Conservation (phyloP, 2,329 filamentous ascomycete species). For the Colletotrichum zoysiae region DNA sequence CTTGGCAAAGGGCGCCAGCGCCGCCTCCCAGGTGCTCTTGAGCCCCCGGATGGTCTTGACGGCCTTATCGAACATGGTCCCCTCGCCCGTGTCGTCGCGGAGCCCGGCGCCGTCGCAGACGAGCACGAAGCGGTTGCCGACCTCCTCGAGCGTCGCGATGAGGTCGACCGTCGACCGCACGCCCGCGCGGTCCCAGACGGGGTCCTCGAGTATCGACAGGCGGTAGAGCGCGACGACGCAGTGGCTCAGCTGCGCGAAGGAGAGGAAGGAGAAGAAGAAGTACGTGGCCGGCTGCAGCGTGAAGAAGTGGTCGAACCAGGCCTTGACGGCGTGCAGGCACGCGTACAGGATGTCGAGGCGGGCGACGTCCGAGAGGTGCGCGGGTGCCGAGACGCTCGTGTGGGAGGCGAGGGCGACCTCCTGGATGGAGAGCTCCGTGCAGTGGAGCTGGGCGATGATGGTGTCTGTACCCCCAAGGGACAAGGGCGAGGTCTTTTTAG, state of each 20-base stretch:
- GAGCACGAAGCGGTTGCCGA: constrained; percentile 40
- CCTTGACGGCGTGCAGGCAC: constrained; percentile 47
- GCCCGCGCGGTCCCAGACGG: constrained; percentile 53
- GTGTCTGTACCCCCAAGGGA: constrained; percentile 47
- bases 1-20: constrained; percentile 43
- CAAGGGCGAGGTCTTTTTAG: not conserved
- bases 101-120: constrained; percentile 25
- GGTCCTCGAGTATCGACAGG: constrained; percentile 52
- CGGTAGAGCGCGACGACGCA: constrained; percentile 51
- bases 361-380: constrained; percentile 44
- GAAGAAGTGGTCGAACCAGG: constrained; percentile 50
- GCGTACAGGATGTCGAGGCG: constrained; percentile 48
- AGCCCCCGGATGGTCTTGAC: constrained; percentile 53
- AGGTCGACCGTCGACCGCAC: constrained; percentile 51
- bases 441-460: constrained; percentile 51
- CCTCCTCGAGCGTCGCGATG: constrained; percentile 47
- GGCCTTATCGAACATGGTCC: constrained; percentile 50
- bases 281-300: constrained; percentile 47
- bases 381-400: constrained; percentile 28
- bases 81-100: constrained; percentile 45
- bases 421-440: constrained; percentile 54
- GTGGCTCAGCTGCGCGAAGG: constrained; percentile 52
- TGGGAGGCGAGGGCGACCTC: constrained; percentile 48
- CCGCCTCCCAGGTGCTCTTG: constrained; percentile 53
- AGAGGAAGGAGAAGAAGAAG: constrained; percentile 50